Base-by-base conservation (phyloP, 441 rosid genomes). In the Adansonia grandidieri region DNA sequence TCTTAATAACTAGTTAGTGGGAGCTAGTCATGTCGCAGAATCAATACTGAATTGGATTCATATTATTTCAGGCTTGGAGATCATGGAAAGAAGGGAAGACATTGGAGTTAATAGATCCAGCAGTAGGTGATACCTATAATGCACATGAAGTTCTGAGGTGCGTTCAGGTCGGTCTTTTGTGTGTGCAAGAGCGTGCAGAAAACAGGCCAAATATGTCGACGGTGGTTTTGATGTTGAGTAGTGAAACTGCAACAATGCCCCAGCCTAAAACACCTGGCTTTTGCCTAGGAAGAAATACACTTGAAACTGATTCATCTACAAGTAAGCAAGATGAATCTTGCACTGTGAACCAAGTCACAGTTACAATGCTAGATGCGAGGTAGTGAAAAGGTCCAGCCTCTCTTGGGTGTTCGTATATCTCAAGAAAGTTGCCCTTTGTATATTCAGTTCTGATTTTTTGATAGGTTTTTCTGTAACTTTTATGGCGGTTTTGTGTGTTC, bases 271-370 rank as follows among this genome's bases (percentile, higher is more conserved):
- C 84, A 2, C 98, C 98, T 0, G 95, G 96, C 7, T 93, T 86
- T 78, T 91, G 94, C 78, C 53, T 95, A 0, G 92, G 93, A 44
- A 86, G 90, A 69, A 86, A 77, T 56, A 86, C 87, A 15, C 47
- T 76, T 0, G 93, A 93, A 19, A 88, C 91, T 15, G 90, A 88
- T 80, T 92, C 93, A 2, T 93, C 96, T 2, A 86, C 92, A 1
- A 86, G 91, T 44, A 92, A 85, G 76, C 91, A 78, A 2, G 90
- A 90, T 13, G 87, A 85, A 76, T 77, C 92, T 5, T 92, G 83
- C 82, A 82, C 92, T n/a, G 90, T 95, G 62, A 95, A 93, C 86
- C 91, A 93, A 79, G 90, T 93, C 11, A 92, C 95, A 7, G 89
- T 93, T 7, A 91, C 97, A 45, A 85, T 82, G 84, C 77, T 92